phyloP scores from a whole-genome alignment of 2,329 filamentous ascomycete species.

The Aspergillus terreus region DNA sequence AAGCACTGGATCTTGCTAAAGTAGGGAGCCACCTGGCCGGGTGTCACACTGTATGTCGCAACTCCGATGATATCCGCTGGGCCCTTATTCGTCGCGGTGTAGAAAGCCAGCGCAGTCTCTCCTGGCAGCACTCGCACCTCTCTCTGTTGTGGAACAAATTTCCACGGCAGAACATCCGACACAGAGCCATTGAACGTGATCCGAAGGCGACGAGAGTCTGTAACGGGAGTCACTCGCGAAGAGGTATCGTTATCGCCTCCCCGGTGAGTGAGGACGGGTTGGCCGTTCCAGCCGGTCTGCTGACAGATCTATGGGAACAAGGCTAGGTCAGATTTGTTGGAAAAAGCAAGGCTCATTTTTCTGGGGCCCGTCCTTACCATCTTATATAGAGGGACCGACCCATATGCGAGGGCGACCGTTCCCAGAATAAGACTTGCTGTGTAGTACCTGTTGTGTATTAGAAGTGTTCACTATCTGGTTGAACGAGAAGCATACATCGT shows the following conservation, averaged over 20 bases:
- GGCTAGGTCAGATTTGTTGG: background rate
- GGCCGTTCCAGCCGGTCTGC: slow-evolving; percentile 75
- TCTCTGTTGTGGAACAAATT: slow-evolving; percentile 92
- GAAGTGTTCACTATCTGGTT: background rate
- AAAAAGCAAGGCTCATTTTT: background rate
- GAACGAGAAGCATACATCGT: slow-evolving; percentile 43
- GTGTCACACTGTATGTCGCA: slow-evolving; percentile 95
- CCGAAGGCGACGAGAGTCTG: slow-evolving; percentile 75
- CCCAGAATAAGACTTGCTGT: slow-evolving; percentile 60
- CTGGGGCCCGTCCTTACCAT: slow-evolving; percentile 46
- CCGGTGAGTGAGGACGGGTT: slow-evolving; percentile 77
- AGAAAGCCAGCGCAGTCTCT: slow-evolving; percentile 95
- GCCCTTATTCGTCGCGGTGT: slow-evolving; percentile 90
- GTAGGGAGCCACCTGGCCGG: slow-evolving; percentile 91
- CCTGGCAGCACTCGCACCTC: slow-evolving; percentile 94
- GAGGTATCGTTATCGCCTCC: slow-evolving; percentile 67
- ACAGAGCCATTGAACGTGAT: slow-evolving; percentile 96
- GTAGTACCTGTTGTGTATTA: slow-evolving; percentile 52
- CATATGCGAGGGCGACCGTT: slow-evolving; percentile 61
- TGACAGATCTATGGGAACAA: slow-evolving; percentile 42
- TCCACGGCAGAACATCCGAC: slow-evolving; percentile 94
- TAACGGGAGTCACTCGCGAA: slow-evolving; percentile 74
- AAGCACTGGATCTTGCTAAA: slow-evolving; percentile 99
- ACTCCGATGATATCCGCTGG: slow-evolving; percentile 95
- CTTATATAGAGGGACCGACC: slow-evolving; percentile 65